A percentile compares a stretch with the other conserved stretches of the same genome.
Evolutionary conservation across 331 rosid species (phyloP).

Genomic region (Telfairia occidentalis): DNA sequence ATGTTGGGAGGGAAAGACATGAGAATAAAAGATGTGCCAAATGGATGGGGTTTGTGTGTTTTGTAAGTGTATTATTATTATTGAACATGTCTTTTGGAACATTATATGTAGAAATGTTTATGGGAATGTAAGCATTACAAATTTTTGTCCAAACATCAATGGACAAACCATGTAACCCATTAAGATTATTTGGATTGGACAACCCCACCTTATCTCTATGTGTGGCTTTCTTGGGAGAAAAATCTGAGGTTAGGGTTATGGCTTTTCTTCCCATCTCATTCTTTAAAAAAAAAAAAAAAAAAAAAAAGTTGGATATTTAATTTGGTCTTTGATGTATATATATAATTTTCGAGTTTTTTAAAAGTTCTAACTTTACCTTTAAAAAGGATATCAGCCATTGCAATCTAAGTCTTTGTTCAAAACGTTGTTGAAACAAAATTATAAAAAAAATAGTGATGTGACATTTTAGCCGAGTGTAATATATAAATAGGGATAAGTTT

Average conservation of each 20-base stretch:
- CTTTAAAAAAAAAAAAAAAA: too few species aligned
- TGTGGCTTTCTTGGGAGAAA: not conserved
- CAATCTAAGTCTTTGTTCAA: not conserved
- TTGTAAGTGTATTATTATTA: not conserved
- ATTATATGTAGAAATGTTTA: not conserved
- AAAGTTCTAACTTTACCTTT: too few species aligned
- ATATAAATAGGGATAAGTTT: too few species aligned
- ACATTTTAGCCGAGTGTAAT: too few species aligned
- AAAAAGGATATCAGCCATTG: too few species aligned
- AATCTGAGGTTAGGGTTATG: not conserved
- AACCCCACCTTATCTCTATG: not conserved
- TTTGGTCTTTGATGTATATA: not conserved
- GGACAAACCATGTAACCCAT: conserved; percentile 5
- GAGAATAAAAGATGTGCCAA: not conserved
- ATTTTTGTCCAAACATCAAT: not conserved
- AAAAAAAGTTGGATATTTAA: too few species aligned
- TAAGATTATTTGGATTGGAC: not conserved
- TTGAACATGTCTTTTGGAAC: conserved; percentile 2
- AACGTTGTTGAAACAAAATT: too few species aligned
- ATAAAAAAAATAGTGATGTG: too few species aligned
- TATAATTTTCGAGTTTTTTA: not conserved
- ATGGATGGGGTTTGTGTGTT: not conserved
- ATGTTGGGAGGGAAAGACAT: not conserved
- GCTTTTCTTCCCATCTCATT: not conserved
- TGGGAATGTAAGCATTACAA: not conserved